phyloP scores from a whole-genome alignment of 2,329 filamentous ascomycete genomes.

The Microdochium trichocladiopsis region DNA sequence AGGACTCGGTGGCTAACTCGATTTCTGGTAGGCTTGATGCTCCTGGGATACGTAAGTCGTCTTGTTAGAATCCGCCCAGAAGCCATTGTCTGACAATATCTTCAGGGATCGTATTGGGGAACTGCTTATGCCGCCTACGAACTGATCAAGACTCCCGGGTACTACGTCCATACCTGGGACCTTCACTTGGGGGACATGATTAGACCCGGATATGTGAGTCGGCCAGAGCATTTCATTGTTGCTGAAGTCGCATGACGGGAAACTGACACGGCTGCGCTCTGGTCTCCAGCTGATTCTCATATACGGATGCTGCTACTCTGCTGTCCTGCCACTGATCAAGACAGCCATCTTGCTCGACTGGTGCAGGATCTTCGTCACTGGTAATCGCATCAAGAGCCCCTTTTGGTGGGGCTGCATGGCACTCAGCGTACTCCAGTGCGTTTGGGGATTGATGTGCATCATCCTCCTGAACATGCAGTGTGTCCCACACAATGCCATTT shows the following conservation, averaged over 20 bases:
- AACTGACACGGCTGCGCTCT: not conserved
- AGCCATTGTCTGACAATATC: not conserved
- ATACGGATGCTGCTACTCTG: conserved; percentile 25
- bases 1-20: not conserved
- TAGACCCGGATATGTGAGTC: conserved; percentile 15
- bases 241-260: too few species aligned
- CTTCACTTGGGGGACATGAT: conserved; percentile 18
- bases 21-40: not conserved
- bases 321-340: conserved; percentile 29
- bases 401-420: conserved; percentile 14
- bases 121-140: conserved; percentile 4
- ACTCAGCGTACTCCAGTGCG: conserved; percentile 10
- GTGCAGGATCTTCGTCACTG: conserved; percentile 20
- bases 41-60: not conserved
- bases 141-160: conserved; percentile 20
- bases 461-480: conserved; percentile 15
- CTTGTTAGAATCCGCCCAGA: not conserved
- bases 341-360: conserved; percentile 34
- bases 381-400: conserved; percentile 12
- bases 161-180: conserved; percentile 28
- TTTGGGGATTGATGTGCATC: conserved; percentile 10
- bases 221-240: too few species aligned
- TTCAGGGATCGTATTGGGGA: not conserved
- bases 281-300: conserved; percentile 19
- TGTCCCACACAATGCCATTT: conserved; percentile 15